Evolutionary conservation across 345 rosid species (phyloP).

Genomic region (Gossypium australe): DNA sequence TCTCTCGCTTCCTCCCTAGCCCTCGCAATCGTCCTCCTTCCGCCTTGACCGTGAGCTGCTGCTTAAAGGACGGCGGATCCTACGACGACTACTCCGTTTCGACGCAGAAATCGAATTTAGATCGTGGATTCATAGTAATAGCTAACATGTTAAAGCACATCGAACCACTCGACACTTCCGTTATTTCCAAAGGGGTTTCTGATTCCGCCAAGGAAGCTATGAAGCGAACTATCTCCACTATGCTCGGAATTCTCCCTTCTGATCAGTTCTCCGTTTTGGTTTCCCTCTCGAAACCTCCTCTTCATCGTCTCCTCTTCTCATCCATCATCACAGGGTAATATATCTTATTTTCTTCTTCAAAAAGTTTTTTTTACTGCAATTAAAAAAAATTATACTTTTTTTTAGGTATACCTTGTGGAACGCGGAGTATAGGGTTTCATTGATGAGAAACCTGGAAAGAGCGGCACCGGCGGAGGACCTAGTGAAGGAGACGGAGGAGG

Average conservation of each 20-base stretch:
- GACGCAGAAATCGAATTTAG: constrained; percentile 61
- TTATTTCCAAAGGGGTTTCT: constrained; percentile 73
- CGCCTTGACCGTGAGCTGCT: constrained; percentile 33
- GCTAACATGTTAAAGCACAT: constrained; percentile 68
- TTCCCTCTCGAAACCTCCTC: constrained; percentile 52
- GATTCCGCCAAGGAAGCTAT: constrained; percentile 84
- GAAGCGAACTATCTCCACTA: constrained; percentile 85
- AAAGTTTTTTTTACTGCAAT: not conserved
- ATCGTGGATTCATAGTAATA: constrained; percentile 70
- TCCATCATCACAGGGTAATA: constrained; percentile 84
- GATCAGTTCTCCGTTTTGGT: constrained; percentile 65
- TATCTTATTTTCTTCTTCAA: not conserved
- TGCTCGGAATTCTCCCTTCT: constrained; percentile 92
- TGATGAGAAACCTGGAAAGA: constrained; percentile 65
- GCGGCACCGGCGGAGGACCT: constrained; percentile 22
- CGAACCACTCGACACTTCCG: constrained; percentile 74
- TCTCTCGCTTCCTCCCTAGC: constrained; percentile 15
- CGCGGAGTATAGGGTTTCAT: constrained; percentile 77
- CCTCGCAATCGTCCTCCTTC: constrained; percentile 23
- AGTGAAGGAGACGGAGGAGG: constrained; percentile 23
- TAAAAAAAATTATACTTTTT: constrained; percentile 2
- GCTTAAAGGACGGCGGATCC: constrained; percentile 62
- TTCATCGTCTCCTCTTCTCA: constrained; percentile 64
- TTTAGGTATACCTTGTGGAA: constrained; percentile 89
- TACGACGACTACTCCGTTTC: constrained; percentile 76